A percentile compares a stretch with the other conserved stretches of the same genome.
These are phyloP conservation scores for Trapa incisa DNA, from an alignment of 345 rosid species.

Conservation along the genomic window DNA sequence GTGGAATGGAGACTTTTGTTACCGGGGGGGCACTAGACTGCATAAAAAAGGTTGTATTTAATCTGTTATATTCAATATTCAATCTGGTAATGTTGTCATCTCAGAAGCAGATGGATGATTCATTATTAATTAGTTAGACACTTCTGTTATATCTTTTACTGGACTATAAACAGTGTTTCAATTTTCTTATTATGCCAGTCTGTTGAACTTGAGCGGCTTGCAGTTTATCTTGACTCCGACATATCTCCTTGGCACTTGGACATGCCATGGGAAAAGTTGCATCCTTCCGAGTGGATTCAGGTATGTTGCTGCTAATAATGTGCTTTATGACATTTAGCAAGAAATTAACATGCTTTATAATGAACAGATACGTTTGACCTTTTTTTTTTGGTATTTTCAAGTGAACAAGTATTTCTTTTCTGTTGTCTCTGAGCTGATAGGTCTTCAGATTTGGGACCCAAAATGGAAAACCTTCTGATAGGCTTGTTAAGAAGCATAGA, in stretches of 20 bases:
- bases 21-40: constrained; percentile 63
- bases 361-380: not conserved
- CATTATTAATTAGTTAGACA: not conserved
- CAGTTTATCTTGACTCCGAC: constrained; percentile 88
- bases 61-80: not conserved
- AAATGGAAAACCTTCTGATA: constrained; percentile 65
- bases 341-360: no score
- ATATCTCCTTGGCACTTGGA: constrained; percentile 71
- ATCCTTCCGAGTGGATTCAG: constrained; percentile 92
- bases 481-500: constrained; percentile 41
- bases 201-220: constrained; percentile 84
- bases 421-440: constrained; percentile 25
- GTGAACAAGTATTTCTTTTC: constrained; percentile 1
- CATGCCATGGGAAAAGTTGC: constrained; percentile 77
- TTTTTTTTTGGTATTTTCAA: not conserved
- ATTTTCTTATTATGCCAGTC: constrained; percentile 28
- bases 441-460: constrained; percentile 77
- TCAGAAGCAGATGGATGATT: not conserved
- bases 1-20: constrained; percentile 81
- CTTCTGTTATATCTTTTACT: not conserved
- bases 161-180: not conserved
- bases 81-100: not conserved
- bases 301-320: constrained; percentile 16
- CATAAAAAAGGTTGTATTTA: constrained; percentile 61
- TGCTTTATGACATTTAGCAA: not conserved